Base-by-base conservation (phyloP, 2,329 filamentous ascomycete genomes). In the Stachybotrys echinatus region DNA sequence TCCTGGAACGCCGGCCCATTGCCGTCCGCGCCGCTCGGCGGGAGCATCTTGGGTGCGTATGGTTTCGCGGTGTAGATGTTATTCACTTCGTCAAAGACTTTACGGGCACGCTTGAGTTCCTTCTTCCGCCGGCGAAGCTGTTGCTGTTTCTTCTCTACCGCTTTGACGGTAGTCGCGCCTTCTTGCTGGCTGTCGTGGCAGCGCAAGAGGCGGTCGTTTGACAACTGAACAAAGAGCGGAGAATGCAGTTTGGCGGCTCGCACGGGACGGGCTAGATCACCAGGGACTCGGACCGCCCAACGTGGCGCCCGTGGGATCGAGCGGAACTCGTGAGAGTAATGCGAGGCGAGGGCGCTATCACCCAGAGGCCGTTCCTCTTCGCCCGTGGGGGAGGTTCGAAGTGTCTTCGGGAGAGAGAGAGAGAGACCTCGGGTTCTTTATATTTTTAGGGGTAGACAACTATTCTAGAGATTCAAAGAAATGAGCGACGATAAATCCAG, bases 191-290 rank as follows among this genome's bases (percentile, higher is more conserved):
- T 45, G 37, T 51, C 49, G 47, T 54, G 48, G 61, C 64, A 57
- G 55, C 65, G 59, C 65, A 66, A 72, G 47, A 77, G 67, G 38
- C 67, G 64, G 48, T 67, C 61, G 56, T 73, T 72, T 46, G 74
- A 73, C 61, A 80, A 73, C 65, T 81, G 78, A 67, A 85, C 74
- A 68, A 87, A 85, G 61, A 87, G 79, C 71, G 82, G 83, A 58
- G 84, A 88, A 84, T 87, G 83, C 83, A 84, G 76, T 65, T 83
- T 85, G 79, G 65, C 81, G 80, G 70, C 70, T 60, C 65, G 49
- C 27, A 34, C 27, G 27, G 27, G 58, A 48, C 53, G 52, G 47
- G 47, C 38, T 23, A 21, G 27, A 34, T n/a, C 27, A 34, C 27
- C 27, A 34, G 27, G 10, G 5, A 34, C 27, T 34, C 27, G 27